Base-by-base conservation (phyloP, 352 stramenopile genomes). In the Phytophthora sp. region DNA sequence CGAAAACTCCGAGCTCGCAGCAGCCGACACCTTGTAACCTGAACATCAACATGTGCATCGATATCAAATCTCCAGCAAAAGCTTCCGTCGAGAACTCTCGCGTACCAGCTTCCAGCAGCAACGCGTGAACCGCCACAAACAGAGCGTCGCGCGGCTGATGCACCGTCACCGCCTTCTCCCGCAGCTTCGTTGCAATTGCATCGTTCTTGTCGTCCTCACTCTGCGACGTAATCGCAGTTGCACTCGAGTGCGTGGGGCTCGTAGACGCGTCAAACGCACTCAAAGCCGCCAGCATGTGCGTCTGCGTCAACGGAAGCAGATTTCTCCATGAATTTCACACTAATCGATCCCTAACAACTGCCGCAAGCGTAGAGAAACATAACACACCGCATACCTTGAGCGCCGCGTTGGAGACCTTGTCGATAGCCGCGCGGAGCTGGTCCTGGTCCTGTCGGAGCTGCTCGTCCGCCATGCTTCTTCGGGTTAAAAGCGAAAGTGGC, bases 21-120 rank as follows among this genome's bases (percentile, higher is more conserved):
- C 54, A 26, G 45, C 32, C n/a, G 69, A 45, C 17, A 81, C 23
- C 27, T 77, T 60, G 53, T 79, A 89, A 15, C 79, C 82, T 89
- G 28, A 4, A 54, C 23, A 54, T 12, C 21, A 58, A 38, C 11
- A 52, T 10, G 41, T 37, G 30, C 18, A 59, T 51, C 17, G 62
- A 35, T 27, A 39, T 13, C 12, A 12, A 18, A 20, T 26, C 10
- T 21, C 23, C 18, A 35, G 37, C 18, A 17, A 44, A 17, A 26
- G 28, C n/a, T 62, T 59, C 6, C 10, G 15, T 23, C 5, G 24
- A 23, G 15, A 43, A 5, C 30, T 38, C 32, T n/a, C 21, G 17
- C n/a, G 18, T 62, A 96, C 87, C 85, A 42, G 70, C 66, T 64
- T 95, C 87, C 42, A 87, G 65, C 20, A 91, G 64, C 62, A 96